Evolutionary conservation across 1,139 yeast genomes (phyloP), one percentile per base, ranked within the genome.

Genomic region (Blastobotrys capitulatus): DNA sequence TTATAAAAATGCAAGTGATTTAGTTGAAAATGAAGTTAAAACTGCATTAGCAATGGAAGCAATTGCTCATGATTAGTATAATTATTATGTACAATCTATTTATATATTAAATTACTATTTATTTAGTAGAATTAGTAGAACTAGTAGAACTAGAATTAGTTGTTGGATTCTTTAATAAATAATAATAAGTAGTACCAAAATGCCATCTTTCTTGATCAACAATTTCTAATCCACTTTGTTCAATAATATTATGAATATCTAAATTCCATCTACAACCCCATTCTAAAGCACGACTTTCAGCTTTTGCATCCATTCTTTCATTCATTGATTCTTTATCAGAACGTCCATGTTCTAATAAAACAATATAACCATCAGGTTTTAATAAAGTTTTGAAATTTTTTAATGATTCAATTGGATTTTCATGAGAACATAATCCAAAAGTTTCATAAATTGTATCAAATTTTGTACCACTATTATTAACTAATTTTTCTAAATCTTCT

Each of bases 251-350:
- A 32, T 89, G 95, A 57, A 92, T 87, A 63, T 92, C 97, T 56
- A 92, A 73, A 62, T 92, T 92, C 97, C 97, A 92, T 62, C 97
- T 74, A 68, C 98, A 92, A 2, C 97, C 97, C 97, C 97, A 92
- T 12, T 85, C 82, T 56, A 85, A 78, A 72, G 90, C 80, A 69
- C 97, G 83, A 57, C 80, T 78, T 50, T 81, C 89, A 7, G 96
- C 90, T 57, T 94, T 76, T 56, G 80, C 79, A 66, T 92, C 97
- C 67, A 92, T 74, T 54, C 86, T 82, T 41, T 81, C 78, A 66
- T 94, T 92, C 57, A 92, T 77, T 52, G 84, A 79, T 46, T 80
- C 83, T 72, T 83, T 87, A 1, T 80, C 75, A 52, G 96, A 86
- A 60, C 96, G 75, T 1, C 98, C 98, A 63, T 94, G 98, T 63